Base-by-base conservation (phyloP, 1,139 yeast species). In the Spencermartinsiella ligniputridi region DNA sequence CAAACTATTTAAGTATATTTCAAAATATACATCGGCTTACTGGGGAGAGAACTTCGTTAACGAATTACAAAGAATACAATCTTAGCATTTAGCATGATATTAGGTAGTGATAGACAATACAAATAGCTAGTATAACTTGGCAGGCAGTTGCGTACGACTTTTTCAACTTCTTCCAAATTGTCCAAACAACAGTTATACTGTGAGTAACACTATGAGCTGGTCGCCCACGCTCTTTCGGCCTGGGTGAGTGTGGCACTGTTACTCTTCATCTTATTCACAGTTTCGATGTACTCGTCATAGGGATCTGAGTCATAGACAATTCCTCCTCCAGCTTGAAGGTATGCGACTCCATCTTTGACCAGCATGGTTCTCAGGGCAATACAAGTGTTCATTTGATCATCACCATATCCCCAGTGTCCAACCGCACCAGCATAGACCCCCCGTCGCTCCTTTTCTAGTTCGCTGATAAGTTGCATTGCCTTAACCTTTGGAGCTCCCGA, bases 391-490 rank as follows among this genome's bases (percentile, higher is more conserved):
- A 92, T 92, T 21, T 89, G 77, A 56, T 78, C 80, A 15, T 94
- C 88, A 59, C 88, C 96, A 62, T 89, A 92, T 1, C 96, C 90
- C 96, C 97, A 92, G 64, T 86, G 85, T 9, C 98, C 98, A n/a
- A 92, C 97, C 1, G 98, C 98, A 52, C 98, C 98, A 1, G 98
- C 98, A 62, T 92, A 92, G 12, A 90, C 90, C 36, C 98, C 98
- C 60, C 98, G 76, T 61, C 89, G 87, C 62, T 92, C 97, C 53
- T 79, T 75, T 63, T 92, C 98, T 42, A 92, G 71, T 61, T 87
- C 95, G 22, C 85, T 84, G 59, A 92, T 88, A 41, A 92, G 73
- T 65, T 90, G 95, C 98, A 92, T 92, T 8, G 98, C 98, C 55
- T 79, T 79, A 40, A 92, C 95, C 68, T 92, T 92, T 45, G 98